Evolutionary conservation across 768 basidiomycete genomes (phyloP), one percentile per base, ranked within the genome.

Genomic region (Fomitopsis pulvina): DNA sequence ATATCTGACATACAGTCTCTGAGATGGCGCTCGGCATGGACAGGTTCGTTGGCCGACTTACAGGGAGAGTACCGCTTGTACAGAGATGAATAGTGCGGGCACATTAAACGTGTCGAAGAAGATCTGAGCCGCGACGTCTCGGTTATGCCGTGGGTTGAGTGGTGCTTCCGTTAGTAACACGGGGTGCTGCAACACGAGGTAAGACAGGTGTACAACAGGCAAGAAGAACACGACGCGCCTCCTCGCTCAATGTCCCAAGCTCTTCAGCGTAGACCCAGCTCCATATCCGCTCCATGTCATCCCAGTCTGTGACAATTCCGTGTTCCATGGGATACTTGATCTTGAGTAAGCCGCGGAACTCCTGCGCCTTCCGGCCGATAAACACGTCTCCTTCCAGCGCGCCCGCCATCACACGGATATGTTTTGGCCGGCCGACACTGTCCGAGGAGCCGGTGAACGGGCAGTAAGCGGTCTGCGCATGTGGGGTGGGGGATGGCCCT

Each of bases 41-140:
- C 40, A 21, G 20, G 14, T 20, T 16, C 28, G 39, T 34, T 39
- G 14, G 16, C 24, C 29, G 1, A 74, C 88, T 65, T 63, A 97
- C 93, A 99, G 71, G 54, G 93, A 92, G 44, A 99, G 73, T 18
- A 99, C 95, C 20, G 96, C 96, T 69, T 99, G 96, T 3, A 99
- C 92, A 38, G 92, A 94, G 30, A 87, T 93, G 70, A 92, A 97
- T 50, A 99, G 71, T 4, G 96, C 96, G 26, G 96, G 96, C 26
- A 97, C 96, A 65, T 99, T 99, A 80, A 98, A 99, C 11, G 96
- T 98, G 64, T 99, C 96, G 67, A 98, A 99, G 71, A 99, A 95
- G 69, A 98, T 96, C 70, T 97, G 94, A 8, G 96, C 95, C 12
- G 94, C 93, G 38, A 92, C 79, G 66, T 98, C 96, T 54, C 96